Base-by-base conservation (phyloP, 805 yeast genomes). In the Yamadazyma paraphyllophila region DNA sequence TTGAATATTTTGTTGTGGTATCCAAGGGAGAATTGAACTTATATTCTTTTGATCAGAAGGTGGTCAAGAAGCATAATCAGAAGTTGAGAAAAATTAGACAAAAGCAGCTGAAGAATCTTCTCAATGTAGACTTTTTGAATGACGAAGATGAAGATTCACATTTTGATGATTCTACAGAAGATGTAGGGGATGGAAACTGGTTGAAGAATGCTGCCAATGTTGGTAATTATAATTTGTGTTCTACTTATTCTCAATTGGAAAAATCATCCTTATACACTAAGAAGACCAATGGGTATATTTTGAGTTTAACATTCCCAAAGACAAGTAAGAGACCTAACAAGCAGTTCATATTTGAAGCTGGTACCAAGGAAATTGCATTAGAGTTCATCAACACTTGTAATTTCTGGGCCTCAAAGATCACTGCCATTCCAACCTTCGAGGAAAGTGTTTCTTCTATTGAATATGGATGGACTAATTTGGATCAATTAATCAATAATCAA, bases 351-450 rank as follows among this genome's bases (percentile, higher is more conserved):
- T 85, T 86, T 61, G 82, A 80, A 62, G 81, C 89, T 0, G 83
- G 84, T 9, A 80, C 88, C 11, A 60, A 69, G 17, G 86, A 82
- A 53, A 78, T 79, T 47, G 94, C 96, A 0, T 65, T 68, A 36
- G 85, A 81, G 57, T 88, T 79, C 62, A 80, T 86, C 13, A 78
- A 83, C 53, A 81, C 92, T 4, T 83, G 94, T 64, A 90, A 89
- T 62, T 90, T 87, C 61, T 90, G 97, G 96, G 88, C 95, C 2
- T 87, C 92, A 1, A 77, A 94, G 52, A 77, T 86, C 31, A 84
- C 96, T 6, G 84, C 90, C 12, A 83, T 88, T 15, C 96, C 96
- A 2, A 74, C 82, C 0, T 59, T 63, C 47, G 86, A 83, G 56
- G 84, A 81, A 45, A 81, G 85, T 50, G 73, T 87, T 27, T 81